Conservation (phyloP, 176 grass and related monocot genomes). For the Chrysopogon serrulatus region DNA sequence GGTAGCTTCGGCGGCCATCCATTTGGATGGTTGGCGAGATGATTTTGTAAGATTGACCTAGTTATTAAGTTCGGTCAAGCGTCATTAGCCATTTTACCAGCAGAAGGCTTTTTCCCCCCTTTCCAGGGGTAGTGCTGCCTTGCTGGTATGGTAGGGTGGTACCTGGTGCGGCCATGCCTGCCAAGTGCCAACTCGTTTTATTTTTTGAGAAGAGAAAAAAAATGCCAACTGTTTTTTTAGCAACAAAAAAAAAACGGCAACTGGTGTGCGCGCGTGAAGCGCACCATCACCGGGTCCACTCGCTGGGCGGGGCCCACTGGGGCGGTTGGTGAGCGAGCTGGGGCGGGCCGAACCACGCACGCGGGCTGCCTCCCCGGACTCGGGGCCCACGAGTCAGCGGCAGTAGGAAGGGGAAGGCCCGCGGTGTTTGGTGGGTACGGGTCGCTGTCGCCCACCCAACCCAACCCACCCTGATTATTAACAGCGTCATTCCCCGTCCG, state of each 20-base stretch:
- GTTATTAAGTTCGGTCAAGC: not conserved
- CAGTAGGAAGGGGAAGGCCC: too few relatives aligned
- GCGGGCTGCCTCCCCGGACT: not conserved
- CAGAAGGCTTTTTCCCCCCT: too few relatives aligned
- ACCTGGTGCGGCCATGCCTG: too few relatives aligned
- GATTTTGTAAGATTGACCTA: not conserved
- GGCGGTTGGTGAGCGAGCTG: not conserved
- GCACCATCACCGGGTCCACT: not conserved
- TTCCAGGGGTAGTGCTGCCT: too few relatives aligned
- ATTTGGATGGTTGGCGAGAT: not conserved
- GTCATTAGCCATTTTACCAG: not conserved
- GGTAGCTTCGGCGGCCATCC: too few relatives aligned
- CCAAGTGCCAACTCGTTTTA: too few relatives aligned
- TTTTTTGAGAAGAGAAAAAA: too few relatives aligned
- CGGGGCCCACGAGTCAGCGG: not conserved
- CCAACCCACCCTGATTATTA: not conserved
- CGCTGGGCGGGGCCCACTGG: not conserved
- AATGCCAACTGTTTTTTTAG: too few relatives aligned
- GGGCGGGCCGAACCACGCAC: not conserved
- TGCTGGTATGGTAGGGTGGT: too few relatives aligned
- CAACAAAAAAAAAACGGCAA: too few relatives aligned
- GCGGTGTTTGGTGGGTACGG: conserved; percentile 27
- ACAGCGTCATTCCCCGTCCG: not conserved
- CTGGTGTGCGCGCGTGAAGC: not conserved
- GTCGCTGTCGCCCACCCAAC: conserved; percentile 44